A percentile compares a stretch with the other conserved stretches of the same genome.
Evolutionary conservation across 2,329 filamentous ascomycete species (phyloP).

Genomic region (Ascochyta koolunga): DNA sequence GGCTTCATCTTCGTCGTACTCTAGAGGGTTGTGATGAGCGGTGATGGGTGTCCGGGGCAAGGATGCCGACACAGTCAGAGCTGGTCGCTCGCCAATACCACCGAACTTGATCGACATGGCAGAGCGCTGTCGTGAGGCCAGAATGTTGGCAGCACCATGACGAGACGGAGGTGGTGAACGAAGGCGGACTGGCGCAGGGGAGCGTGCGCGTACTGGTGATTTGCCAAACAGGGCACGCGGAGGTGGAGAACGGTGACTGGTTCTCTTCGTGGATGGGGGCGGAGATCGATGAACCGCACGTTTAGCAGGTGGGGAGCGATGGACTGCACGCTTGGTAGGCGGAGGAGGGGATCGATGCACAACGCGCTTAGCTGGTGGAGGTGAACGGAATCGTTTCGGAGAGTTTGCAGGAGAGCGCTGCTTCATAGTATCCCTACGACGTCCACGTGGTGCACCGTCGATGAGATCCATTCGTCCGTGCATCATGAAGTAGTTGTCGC

Average conservation of each 20-base stretch:
- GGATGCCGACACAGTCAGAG: conserved; percentile 80
- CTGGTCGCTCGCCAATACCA: conserved; percentile 66
- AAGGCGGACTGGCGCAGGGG: conserved; percentile 46
- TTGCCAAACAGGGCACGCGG: conserved; percentile 67
- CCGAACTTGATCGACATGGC: conserved; percentile 54
- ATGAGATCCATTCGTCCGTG: conserved; percentile 74
- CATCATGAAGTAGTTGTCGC: conserved; percentile 72
- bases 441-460: conserved; percentile 56
- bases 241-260: conserved; percentile 42
- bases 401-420: conserved; percentile 30
- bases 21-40: conserved; percentile 29
- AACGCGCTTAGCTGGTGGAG: conserved; percentile 9
- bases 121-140: conserved; percentile 46
- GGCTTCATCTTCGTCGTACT: conserved; percentile 50
- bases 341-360: conserved; percentile 44
- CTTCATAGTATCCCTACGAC: conserved; percentile 37
- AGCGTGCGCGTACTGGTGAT: conserved; percentile 70
- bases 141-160: conserved; percentile 49
- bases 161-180: conserved; percentile 73
- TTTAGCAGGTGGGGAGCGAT: conserved; percentile 54
- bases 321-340: neutral
- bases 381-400: conserved; percentile 30
- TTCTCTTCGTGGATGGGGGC: conserved; percentile 8
- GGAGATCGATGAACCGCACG: conserved; percentile 36
- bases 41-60: conserved; percentile 76